Percentiles rank a stretch among this genome's conserved stretches.
These are phyloP conservation scores for Moniliophthora roreri DNA, from an alignment of 1,284 basidiomycete genomes.

Conservation along the genomic window DNA sequence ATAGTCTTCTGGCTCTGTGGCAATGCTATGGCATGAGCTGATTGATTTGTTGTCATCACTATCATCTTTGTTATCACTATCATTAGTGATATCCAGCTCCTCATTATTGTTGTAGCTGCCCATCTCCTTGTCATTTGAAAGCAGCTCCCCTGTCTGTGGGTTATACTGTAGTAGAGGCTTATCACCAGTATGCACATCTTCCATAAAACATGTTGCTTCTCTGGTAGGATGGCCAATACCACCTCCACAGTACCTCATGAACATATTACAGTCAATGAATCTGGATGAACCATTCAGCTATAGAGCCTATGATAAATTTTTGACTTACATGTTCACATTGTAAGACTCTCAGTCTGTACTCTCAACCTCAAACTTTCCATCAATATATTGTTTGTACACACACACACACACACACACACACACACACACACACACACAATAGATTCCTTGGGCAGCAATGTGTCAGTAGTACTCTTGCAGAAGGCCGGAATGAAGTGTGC, in stretches of 20 bases:
- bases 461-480: conserved; percentile 13
- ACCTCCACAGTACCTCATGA: conserved; percentile 11
- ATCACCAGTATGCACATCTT: neutral
- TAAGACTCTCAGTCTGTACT: conserved; percentile 22
- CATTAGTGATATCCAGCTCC: too few species aligned
- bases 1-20: too few species aligned
- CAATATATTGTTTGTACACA: conserved; percentile 6
- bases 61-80: too few species aligned
- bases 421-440: conserved; percentile 7
- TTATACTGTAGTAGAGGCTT: neutral
- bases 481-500: conserved; percentile 30
- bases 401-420: conserved; percentile 6
- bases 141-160: neutral
- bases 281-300: too few species aligned
- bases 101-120: too few species aligned
- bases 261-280: conserved; percentile 13
- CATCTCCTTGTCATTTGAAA: too few species aligned
- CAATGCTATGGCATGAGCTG: too few species aligned
- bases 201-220: neutral
- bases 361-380: conserved; percentile 8
- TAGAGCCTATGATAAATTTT: too few species aligned
- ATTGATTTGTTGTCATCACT: too few species aligned
- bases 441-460: neutral
- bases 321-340: conserved; percentile 26
- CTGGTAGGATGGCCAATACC: conserved; percentile 10